A percentile compares a stretch with the other conserved stretches of the same genome.
Conservation (phyloP, 768 basidiomycete genomes). For the Lactarius quietus region DNA sequence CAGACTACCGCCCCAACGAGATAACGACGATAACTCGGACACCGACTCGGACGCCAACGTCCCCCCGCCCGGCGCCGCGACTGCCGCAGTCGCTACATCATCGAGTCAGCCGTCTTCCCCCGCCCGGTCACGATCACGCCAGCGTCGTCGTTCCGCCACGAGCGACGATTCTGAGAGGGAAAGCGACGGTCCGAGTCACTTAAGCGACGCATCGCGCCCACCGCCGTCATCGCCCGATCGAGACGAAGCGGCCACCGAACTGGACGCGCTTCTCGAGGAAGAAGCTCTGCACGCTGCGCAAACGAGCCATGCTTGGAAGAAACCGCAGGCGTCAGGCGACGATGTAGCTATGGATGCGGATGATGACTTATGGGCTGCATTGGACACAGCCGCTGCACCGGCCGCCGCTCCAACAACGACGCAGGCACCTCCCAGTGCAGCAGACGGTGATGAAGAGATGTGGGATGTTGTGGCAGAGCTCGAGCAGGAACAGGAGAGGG, state of each 20-base stretch:
- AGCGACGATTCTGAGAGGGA: slow-evolving; percentile 20
- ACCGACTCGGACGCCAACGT: slow-evolving; percentile 48
- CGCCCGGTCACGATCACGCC: slow-evolving; percentile 3
- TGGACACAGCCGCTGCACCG: slow-evolving; percentile 22
- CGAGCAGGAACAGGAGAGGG: slow-evolving; percentile 33
- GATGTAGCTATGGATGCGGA: slow-evolving; percentile 31
- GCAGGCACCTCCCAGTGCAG: slow-evolving; percentile 21
- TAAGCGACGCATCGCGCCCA: slow-evolving; percentile 18
- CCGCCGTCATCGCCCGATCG: slow-evolving; percentile 16
- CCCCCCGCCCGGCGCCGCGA: slow-evolving; percentile 43
- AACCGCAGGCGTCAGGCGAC: slow-evolving; percentile 8
- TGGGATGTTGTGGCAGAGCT: slow-evolving; percentile 66
- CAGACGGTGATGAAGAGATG: slow-evolving; percentile 60
- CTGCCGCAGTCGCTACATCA: slow-evolving; percentile 27
- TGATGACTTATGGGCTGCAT: slow-evolving; percentile 39
- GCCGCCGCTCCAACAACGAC: slow-evolving; percentile 6
- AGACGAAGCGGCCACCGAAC: slow-evolving; percentile 18
- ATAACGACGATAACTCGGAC: slow-evolving; percentile 42
- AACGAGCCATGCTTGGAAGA: slow-evolving; percentile 11
- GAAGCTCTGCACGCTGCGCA: slow-evolving; percentile 14
- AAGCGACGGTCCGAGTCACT: background rate
- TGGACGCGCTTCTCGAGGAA: slow-evolving; percentile 25
- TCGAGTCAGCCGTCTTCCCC: slow-evolving; percentile 15
- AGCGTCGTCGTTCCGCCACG: background rate
- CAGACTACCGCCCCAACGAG: slow-evolving; percentile 26